A percentile compares a stretch with the other conserved stretches of the same genome.
phyloP scores from a whole-genome alignment of 106 monocot genomes.

The Amphibolis antarctica region DNA sequence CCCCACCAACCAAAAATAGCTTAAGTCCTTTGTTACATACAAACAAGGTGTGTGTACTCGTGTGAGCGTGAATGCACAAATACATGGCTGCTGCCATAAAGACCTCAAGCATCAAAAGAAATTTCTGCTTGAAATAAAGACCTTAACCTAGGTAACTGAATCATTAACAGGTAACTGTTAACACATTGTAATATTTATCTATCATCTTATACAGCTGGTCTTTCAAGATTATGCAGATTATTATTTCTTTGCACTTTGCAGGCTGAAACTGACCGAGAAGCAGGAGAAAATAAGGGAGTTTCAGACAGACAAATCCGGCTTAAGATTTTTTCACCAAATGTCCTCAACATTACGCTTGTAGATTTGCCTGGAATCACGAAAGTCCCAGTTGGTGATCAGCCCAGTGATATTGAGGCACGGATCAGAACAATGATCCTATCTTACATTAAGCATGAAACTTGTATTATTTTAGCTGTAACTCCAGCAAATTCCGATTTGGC shows the following conservation, averaged over 20 bases:
- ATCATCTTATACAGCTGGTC: neutral
- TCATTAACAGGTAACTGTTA: too few relatives aligned
- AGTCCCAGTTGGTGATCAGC: constrained; percentile 95
- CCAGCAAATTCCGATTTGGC: constrained; percentile 96
- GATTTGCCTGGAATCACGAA: constrained; percentile 98
- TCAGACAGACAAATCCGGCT: constrained; percentile 90
- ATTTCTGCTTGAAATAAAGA: too few relatives aligned
- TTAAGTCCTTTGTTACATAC: too few relatives aligned
- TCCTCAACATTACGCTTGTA: constrained; percentile 81
- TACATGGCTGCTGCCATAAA: too few relatives aligned
- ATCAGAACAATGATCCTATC: constrained; percentile 92
- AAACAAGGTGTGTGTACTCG: too few relatives aligned
- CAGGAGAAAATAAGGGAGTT: constrained; percentile 85
- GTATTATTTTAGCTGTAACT: constrained; percentile 87
- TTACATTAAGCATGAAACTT: constrained; percentile 89
- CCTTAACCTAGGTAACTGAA: too few relatives aligned
- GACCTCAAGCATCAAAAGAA: too few relatives aligned
- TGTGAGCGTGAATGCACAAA: too few relatives aligned
- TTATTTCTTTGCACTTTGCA: constrained; percentile 16
- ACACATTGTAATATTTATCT: too few relatives aligned
- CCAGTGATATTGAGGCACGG: constrained; percentile 82
- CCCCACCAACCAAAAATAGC: too few relatives aligned
- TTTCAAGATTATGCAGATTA: neutral
- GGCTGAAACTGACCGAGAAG: constrained; percentile 93
- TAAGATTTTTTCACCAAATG: constrained; percentile 93